phyloP scores from a whole-genome alignment of 2,329 filamentous ascomycete genomes.

The Neophaeococcomyces mojaviensis region DNA sequence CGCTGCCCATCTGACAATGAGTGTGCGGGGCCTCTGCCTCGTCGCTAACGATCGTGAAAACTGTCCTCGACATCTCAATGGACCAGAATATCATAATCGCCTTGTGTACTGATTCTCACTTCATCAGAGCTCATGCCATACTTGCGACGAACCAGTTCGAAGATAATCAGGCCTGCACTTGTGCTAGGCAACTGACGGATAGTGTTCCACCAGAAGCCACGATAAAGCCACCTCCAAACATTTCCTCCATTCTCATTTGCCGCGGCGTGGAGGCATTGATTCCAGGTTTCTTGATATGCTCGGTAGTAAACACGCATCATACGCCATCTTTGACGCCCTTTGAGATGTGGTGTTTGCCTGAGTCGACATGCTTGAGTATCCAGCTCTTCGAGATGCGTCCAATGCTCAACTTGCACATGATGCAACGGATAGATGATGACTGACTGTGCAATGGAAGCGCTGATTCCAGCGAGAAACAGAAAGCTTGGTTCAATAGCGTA shows the following conservation, averaged over 20 bases:
- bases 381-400: slow-evolving; percentile 51
- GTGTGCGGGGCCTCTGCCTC: too few relatives aligned
- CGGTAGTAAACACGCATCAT: slow-evolving; percentile 50
- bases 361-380: slow-evolving; percentile 45
- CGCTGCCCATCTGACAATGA: too few relatives aligned
- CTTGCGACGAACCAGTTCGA: slow-evolving; percentile 55
- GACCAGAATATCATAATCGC: slow-evolving; percentile 56
- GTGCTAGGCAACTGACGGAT: slow-evolving; percentile 57
- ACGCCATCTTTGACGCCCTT: slow-evolving; percentile 27
- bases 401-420: slow-evolving; percentile 54
- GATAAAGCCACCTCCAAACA: slow-evolving; percentile 47
- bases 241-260: slow-evolving; percentile 45
- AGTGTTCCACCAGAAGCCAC: slow-evolving; percentile 49
- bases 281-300: slow-evolving; percentile 54
- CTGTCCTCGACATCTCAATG: neutral
- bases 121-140: slow-evolving; percentile 49
- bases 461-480: slow-evolving; percentile 51
- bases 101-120: slow-evolving; percentile 42
- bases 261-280: slow-evolving; percentile 46
- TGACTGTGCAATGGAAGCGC: slow-evolving; percentile 53
- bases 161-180: slow-evolving; percentile 57
- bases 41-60: too few relatives aligned
- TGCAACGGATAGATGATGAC: slow-evolving; percentile 52
- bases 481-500: slow-evolving; percentile 57
- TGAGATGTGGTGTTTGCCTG: slow-evolving; percentile 23